Percentiles rank a stretch among this genome's conserved stretches.
Conservation (phyloP, 768 basidiomycete genomes). For the Hygrocybe coccinea region DNA sequence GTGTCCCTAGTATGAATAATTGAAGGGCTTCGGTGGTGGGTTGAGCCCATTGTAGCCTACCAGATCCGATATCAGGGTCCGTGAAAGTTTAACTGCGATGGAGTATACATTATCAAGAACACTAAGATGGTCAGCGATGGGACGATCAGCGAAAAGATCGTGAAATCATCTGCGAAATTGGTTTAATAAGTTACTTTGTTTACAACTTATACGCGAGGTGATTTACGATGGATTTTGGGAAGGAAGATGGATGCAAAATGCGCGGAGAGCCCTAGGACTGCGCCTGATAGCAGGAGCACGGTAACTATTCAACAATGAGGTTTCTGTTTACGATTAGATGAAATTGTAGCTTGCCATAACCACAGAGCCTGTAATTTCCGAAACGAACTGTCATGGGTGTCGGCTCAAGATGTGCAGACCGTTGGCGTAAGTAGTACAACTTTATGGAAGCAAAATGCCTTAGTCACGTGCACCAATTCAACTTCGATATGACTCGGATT, state of each 20-base stretch:
- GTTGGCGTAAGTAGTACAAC: too few species aligned
- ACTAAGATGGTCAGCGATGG: conserved; percentile 61
- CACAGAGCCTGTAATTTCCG: conserved; percentile 47
- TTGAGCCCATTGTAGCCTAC: conserved; percentile 65
- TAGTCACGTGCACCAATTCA: too few species aligned
- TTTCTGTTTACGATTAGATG: conserved; percentile 2
- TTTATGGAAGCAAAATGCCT: too few species aligned
- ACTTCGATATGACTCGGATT: too few species aligned
- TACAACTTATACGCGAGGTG: background rate
- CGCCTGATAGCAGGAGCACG: conserved; percentile 43
- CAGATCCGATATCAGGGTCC: conserved; percentile 7
- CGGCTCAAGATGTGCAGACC: too few species aligned
- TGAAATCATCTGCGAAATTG: conserved; percentile 55
- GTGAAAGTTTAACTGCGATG: background rate
- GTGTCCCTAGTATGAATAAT: conserved; percentile 49
- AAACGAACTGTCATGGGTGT: conserved; percentile 71
- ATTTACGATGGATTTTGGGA: conserved; percentile 58
- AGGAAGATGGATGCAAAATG: conserved; percentile 67
- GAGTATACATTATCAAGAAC: conserved; percentile 54
- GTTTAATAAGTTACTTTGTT: background rate
- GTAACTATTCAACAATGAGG: conserved; percentile 28
- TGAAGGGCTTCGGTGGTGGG: conserved; percentile 56
- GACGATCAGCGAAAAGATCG: conserved; percentile 61
- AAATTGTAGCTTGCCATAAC: conserved; percentile 40
- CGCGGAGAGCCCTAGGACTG: conserved; percentile 63